Base-by-base conservation (phyloP, 2,329 filamentous ascomycete genomes). In the Fusarium cicatricum region DNA sequence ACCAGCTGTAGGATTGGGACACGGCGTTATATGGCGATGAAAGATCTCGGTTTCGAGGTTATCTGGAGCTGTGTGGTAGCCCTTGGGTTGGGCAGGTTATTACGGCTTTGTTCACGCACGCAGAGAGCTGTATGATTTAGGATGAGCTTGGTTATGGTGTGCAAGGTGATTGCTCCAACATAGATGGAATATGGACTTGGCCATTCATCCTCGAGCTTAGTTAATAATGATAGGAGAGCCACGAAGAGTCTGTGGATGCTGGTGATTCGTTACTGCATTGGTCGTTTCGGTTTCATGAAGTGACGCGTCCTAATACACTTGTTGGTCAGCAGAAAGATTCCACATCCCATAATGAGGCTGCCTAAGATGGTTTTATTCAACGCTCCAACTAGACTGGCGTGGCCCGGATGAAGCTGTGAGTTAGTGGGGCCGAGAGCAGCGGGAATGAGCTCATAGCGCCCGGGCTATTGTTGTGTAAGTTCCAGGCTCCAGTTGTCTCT, bases 21-120 rank as follows among this genome's bases (percentile, higher is more conserved):
- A 71, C 61, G 72, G 72, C 72, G 71, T 74, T 74, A 55, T 59
- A 66, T 69, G 72, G 73, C 71, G 67, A 73, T 73, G 72, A 74
- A 70, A 70, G 72, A 75, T 64, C 59, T 64, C 58, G 46, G 58
- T 46, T 58, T 38, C 17, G 40, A 42, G 59, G 56, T 67, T 67
- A 68, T 72, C 71, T 74, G 67, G 69, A 74, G 73, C 71, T 72
- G 56, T 67, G 57, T 55, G 52, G 45, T 53, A 61, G 58, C 44
- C 38, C 43, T 52, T 47, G 28, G 21, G 38, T 36, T 41, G 45
- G 60, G 36, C 23, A 49, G 42, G 31, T 29, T 52, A 38, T 40
- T 54, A 57, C 38, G 46, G 50, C 47, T 55, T 36, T 47, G 38
- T 49, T 48, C 38, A 46, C 41, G 38, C 16, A 42, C 17, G 46